Base-by-base conservation (phyloP, 2,329 filamentous ascomycete genomes). In the Orbilia ellipsospora region DNA sequence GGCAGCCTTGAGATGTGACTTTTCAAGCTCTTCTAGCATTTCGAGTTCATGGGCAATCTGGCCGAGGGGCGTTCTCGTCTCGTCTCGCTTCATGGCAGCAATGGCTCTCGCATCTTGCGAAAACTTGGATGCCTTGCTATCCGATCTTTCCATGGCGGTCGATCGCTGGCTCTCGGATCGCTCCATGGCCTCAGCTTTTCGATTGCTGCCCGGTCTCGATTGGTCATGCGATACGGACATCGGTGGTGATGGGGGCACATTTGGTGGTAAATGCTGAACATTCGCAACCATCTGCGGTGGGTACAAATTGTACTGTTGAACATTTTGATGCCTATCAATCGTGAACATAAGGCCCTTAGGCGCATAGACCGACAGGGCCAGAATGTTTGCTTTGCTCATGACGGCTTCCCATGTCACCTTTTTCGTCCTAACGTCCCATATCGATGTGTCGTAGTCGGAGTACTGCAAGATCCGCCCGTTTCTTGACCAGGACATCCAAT, bases 401-500 rank as follows among this genome's bases (percentile, higher is more conserved):
- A 98, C 92, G 72, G 88, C 87, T 80, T 97, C 94, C 82, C 90
- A 96, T 2, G 93, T 94, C 79, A 99, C 93, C 81, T 96, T 90
- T 82, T 98, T 98, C n/a, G 95, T 99, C 77, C 94, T 88, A 52
- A 99, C 95, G 85, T 99, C 95, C 94, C 95, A 99, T 70, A 93
- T 91, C 80, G 92, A 90, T 44, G 94, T 97, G 86, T 97, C 92
- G 66, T 94, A 93, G 83, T 97, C 93, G 4, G 92, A 91, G 82
- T 90, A 94, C 83, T 99, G 95, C 77, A 99, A 89, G 78, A 99
- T 93, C 78, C 94, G 91, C 45, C 95, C 95, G 84, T 97, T 98
- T 84, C 97, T 98, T 0, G 95, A 98, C 95, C 95, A 99, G 18
- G 90, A 91, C 86, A 97, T 94, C 95, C 95, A 99, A 81, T 96